A percentile compares a stretch with the other conserved stretches of the same genome.
Conservation (phyloP, 148 eudicot species). For the Linanthus parryae region DNA sequence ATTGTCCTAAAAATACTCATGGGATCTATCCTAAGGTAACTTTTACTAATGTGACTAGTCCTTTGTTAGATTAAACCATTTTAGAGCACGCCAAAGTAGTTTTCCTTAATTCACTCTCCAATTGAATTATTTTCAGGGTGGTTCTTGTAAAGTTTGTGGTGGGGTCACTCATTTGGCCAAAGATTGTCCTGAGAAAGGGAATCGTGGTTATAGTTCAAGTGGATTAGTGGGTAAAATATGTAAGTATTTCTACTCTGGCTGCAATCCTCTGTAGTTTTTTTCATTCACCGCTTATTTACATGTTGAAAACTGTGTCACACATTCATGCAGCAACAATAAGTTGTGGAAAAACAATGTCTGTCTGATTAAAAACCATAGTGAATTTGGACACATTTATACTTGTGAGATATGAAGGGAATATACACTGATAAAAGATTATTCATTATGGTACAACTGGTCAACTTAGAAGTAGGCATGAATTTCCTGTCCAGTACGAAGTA, state of each 20-base stretch:
- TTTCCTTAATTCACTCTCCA: background rate
- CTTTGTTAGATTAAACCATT: background rate
- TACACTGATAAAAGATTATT: too few species aligned
- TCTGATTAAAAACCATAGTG: too few species aligned
- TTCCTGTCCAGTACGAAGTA: too few species aligned
- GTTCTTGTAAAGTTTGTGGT: constrained; percentile 83
- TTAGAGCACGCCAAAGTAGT: background rate
- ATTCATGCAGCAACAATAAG: too few species aligned
- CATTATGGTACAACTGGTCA: too few species aligned
- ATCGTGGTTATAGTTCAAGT: constrained; percentile 20
- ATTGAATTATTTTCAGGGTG: constrained; percentile 42
- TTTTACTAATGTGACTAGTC: background rate
- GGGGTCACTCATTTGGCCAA: constrained; percentile 81
- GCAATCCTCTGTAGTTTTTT: background rate
- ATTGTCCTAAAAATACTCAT: constrained; percentile 86
- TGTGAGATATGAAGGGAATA: too few species aligned
- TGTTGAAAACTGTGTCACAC: background rate
- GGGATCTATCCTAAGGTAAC: constrained; percentile 97
- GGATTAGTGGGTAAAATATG: constrained; percentile 34
- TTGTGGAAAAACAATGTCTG: too few species aligned
- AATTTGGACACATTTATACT: too few species aligned
- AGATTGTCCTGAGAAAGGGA: constrained; percentile 74
- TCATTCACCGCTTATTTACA: background rate
- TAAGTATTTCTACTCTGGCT: constrained; percentile 15
- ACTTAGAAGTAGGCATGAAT: too few species aligned